Evolutionary conservation across 495 filamentous ascomycete species (phyloP).

Genomic region (Daldinia bambusicola): DNA sequence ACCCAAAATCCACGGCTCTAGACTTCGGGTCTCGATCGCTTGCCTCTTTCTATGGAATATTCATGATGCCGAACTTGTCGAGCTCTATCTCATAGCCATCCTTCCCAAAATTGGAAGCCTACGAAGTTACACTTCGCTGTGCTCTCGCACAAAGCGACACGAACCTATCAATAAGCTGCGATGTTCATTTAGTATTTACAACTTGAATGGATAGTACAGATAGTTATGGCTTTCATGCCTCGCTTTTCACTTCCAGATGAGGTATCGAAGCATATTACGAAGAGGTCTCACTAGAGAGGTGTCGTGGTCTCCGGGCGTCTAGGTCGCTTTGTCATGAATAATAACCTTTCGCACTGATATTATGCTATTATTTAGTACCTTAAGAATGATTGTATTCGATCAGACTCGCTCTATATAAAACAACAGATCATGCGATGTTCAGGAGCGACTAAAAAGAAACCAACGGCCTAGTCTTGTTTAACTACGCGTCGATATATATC

Average conservation of each 20-base stretch:
- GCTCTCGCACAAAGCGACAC: not conserved
- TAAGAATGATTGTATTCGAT: not conserved
- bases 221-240: conserved; percentile 8
- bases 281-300: conserved; percentile 30
- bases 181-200: not conserved
- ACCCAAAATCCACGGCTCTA: not conserved
- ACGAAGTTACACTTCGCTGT: conserved; percentile 15
- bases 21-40: not conserved
- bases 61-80: conserved; percentile 11
- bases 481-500: conserved; percentile 6
- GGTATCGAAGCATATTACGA: conserved; percentile 27
- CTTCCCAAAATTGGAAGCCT: conserved; percentile 3
- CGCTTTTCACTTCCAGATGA: conserved; percentile 36
- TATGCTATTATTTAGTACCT: not conserved
- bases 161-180: not conserved
- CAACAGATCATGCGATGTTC: conserved; percentile 10
- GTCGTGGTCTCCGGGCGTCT: conserved; percentile 13
- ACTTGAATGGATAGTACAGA: not conserved
- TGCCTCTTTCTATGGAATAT: not conserved
- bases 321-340: not conserved
- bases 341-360: conserved; percentile 3
- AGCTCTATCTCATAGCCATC: not conserved
- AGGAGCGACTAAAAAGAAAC: not conserved
- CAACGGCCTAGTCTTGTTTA: not conserved
- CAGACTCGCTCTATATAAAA: conserved; percentile 21